phyloP scores from a whole-genome alignment of 176 grass and related monocot genomes.

The Melocanna baccifera region DNA sequence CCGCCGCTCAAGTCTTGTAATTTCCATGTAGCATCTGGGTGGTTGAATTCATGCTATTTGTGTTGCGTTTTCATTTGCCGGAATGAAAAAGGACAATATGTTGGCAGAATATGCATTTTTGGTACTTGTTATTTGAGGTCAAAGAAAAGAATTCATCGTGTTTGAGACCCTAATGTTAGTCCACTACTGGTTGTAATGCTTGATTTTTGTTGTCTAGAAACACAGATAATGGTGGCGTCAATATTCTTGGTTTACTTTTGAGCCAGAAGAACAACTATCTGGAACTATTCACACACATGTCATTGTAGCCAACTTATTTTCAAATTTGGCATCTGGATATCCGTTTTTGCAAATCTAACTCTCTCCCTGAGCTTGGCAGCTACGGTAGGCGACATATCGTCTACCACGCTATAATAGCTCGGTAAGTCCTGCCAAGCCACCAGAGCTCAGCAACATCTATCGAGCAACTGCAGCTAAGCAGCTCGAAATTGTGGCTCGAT shows the following conservation, averaged over 20 bases:
- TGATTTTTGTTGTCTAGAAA: not conserved
- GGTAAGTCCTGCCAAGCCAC: too few species aligned
- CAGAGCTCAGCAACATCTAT: too few species aligned
- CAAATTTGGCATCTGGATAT: too few species aligned
- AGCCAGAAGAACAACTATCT: not conserved
- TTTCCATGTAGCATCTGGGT: not conserved
- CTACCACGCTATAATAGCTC: too few species aligned
- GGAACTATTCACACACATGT: too few species aligned
- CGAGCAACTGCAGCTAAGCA: too few species aligned
- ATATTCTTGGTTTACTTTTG: not conserved
- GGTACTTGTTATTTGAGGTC: constrained; percentile 22
- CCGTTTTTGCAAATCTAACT: too few species aligned
- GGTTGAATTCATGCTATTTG: constrained; percentile 1
- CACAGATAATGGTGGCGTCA: not conserved
- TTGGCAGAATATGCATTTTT: constrained; percentile 32
- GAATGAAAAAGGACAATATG: constrained; percentile 23
- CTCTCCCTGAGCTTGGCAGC: too few species aligned
- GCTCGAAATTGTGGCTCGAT: too few species aligned
- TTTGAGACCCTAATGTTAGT: constrained; percentile 4
- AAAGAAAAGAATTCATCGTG: not conserved
- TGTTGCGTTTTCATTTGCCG: constrained; percentile 17
- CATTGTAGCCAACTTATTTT: too few species aligned
- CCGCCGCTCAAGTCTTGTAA: constrained; percentile 77
- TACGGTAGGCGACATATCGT: too few species aligned
- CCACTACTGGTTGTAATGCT: not conserved